Conservation (phyloP, 306 rosid species). For the Corylus heterophylla region DNA sequence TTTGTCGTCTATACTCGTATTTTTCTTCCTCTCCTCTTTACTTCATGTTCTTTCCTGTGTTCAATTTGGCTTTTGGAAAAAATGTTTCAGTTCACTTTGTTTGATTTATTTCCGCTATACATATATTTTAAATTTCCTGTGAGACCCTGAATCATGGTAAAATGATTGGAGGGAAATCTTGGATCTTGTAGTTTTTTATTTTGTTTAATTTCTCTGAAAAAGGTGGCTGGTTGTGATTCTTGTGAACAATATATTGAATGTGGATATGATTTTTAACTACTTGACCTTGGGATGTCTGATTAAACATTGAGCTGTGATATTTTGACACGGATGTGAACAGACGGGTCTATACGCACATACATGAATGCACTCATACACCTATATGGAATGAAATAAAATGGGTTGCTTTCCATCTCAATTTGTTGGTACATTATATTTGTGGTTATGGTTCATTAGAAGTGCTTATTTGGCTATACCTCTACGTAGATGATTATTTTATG, state of each 20-base stretch:
- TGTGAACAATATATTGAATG: not conserved
- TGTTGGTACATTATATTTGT: not conserved
- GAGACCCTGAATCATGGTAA: not conserved
- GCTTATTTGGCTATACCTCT: not conserved
- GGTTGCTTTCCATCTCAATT: not conserved
- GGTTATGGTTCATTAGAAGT: constrained; percentile 1
- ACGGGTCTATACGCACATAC: too few species aligned
- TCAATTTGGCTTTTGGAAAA: too few species aligned
- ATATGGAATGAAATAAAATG: not conserved
- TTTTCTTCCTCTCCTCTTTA: too few species aligned
- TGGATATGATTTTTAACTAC: not conserved
- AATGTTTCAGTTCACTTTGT: not conserved
- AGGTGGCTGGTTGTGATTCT: not conserved
- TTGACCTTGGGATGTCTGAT: not conserved
- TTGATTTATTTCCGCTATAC: not conserved
- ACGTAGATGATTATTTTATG: not conserved
- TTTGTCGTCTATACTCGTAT: too few species aligned
- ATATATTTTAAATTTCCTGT: not conserved
- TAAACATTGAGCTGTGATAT: not conserved
- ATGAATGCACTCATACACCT: not conserved
- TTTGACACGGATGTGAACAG: too few species aligned
- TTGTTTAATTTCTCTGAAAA: not conserved
- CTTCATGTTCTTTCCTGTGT: too few species aligned
- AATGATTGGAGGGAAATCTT: not conserved
- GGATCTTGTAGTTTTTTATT: not conserved